phyloP scores from a whole-genome alignment of 768 basidiomycete genomes.

The Postia placenta region DNA sequence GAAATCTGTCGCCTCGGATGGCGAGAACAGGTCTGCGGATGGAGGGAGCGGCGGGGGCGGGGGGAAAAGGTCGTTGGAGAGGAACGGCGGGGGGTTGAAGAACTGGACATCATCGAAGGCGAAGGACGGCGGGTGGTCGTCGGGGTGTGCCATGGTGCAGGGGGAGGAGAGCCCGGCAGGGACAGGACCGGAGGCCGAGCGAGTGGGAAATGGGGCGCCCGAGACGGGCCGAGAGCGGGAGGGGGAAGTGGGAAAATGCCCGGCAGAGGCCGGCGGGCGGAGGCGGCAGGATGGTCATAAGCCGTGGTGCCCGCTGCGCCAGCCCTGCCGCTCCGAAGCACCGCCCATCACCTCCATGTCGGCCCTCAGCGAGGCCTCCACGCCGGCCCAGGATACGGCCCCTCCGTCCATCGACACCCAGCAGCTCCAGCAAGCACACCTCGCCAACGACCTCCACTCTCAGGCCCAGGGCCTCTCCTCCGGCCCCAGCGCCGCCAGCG shows the following conservation, averaged over 20 bases:
- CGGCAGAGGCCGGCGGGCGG: slow-evolving; percentile 1
- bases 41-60: slow-evolving; percentile 57
- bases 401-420: slow-evolving; percentile 54
- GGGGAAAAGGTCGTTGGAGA: slow-evolving; percentile 46
- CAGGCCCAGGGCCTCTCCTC: slow-evolving; percentile 18
- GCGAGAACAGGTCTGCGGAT: slow-evolving; percentile 74
- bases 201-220: neutral
- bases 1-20: slow-evolving; percentile 71
- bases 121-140: slow-evolving; percentile 40
- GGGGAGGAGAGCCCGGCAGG: neutral
- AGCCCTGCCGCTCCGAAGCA: slow-evolving; percentile 14
- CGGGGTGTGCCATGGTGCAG: slow-evolving; percentile 8
- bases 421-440: slow-evolving; percentile 34
- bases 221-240: slow-evolving; percentile 9
- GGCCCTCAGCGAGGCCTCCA: slow-evolving; percentile 65
- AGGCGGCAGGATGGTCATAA: slow-evolving; percentile 8
- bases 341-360: slow-evolving; percentile 56
- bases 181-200: neutral
- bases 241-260: neutral
- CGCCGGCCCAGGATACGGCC: slow-evolving; percentile 62
- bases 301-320: slow-evolving; percentile 6
- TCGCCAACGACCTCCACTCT: slow-evolving; percentile 26
- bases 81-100: slow-evolving; percentile 48
- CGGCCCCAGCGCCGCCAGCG: slow-evolving; percentile 22
- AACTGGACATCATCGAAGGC: slow-evolving; percentile 69